phyloP scores from a whole-genome alignment of 1,139 yeast species.

The Candida albicans region DNA sequence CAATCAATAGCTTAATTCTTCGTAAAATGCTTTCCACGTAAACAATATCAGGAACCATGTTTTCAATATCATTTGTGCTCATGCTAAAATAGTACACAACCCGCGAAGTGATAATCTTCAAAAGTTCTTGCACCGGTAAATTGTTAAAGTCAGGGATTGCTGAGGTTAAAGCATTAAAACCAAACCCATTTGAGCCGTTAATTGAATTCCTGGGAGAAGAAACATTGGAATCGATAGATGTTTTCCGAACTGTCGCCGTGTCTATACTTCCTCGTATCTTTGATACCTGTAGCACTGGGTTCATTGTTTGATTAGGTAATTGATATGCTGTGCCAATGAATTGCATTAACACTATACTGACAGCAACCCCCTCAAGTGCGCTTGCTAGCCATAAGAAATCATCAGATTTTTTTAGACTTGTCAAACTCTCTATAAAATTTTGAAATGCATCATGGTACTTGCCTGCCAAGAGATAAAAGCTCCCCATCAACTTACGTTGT shows the following conservation, averaged over 20 bases:
- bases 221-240: conserved; percentile 20
- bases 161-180: conserved; percentile 13
- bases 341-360: conserved; percentile 61
- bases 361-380: conserved; percentile 76
- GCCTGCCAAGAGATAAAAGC: conserved; percentile 78
- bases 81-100: conserved; percentile 57
- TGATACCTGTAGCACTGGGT: conserved; percentile 24
- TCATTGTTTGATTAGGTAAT: conserved; percentile 46
- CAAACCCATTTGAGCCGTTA: conserved; percentile 19
- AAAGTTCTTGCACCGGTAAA: conserved; percentile 46
- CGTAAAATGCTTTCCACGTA: conserved; percentile 73
- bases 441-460: conserved; percentile 67
- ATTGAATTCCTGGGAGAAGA: conserved; percentile 39
- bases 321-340: conserved; percentile 60
- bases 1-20: conserved; percentile 59
- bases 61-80: conserved; percentile 63
- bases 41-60: conserved; percentile 80
- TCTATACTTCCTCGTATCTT: conserved; percentile 18
- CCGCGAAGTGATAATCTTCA: conserved; percentile 46
- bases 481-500: conserved; percentile 72
- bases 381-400: conserved; percentile 90
- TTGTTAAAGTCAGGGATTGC: conserved; percentile 24
- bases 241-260: conserved; percentile 16
- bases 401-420: conserved; percentile 56
- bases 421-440: conserved; percentile 71